Evolutionary conservation across 2,329 filamentous ascomycete species (phyloP), one percentile per base, ranked within the genome.

Genomic region (Fusarium tjaetaba): DNA sequence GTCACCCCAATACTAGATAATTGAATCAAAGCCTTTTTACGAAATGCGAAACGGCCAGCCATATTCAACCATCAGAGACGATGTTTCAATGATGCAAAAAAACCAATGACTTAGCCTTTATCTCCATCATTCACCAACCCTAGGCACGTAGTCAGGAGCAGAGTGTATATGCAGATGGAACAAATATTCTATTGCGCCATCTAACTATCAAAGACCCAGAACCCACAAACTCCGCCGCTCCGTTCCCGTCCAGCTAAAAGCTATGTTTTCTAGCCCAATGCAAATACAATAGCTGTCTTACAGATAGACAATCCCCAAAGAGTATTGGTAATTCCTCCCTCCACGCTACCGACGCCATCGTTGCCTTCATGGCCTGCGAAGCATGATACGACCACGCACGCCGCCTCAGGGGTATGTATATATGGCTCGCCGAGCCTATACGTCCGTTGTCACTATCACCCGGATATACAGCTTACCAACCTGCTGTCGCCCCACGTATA

Each of bases 191-290:
- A 59, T 76, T 78, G 72, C 36, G 52, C 68, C 71, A 77, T 69
- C 69, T 52, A 72, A 63, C 74, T 77, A 77, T 74, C 59, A 52
- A 79, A 76, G 61, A 78, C 63, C 73, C 78, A 75, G 69, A 73
- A 74, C 74, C 72, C 73, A 55, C 70, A 73, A 82, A 82, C 80
- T 82, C 80, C 80, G 73, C 78, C 78, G 80, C 80, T 81, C 76
- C 79, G 67, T 72, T 74, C 73, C 68, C 71, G 58, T 62, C 75
- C 77, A 76, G 71, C 75, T 77, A 65, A 76, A 76, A 74, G 72
- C 66, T 66, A 65, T 73, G 61, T 75, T 77, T 77, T 76, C 64
- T 76, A 77, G 72, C 73, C 73, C 71, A 70, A 75, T 78, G 76
- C 76, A 75, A 75, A 68, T 75, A 73, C 75, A 72, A 71, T 70